phyloP scores from a whole-genome alignment of 352 stramenopile species.

The Phytopythium mirpurense region DNA sequence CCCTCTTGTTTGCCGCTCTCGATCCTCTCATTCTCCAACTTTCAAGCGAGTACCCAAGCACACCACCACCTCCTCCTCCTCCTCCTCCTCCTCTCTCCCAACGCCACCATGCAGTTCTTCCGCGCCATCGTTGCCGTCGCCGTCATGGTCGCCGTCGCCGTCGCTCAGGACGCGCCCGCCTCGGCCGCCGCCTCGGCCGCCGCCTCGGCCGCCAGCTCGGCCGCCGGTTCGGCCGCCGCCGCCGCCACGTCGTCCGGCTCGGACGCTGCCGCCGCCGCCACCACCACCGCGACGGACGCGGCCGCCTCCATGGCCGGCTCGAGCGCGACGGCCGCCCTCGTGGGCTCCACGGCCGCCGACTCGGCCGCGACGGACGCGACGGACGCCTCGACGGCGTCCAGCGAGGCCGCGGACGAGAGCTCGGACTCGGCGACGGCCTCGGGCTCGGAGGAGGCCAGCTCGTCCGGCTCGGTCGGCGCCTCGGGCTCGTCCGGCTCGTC shows the following conservation, averaged over 20 bases:
- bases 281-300: background rate
- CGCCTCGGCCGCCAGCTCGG: background rate
- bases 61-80: background rate
- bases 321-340: constrained; percentile 1
- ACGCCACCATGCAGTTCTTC: constrained; percentile 15
- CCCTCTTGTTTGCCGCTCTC: too few relatives aligned
- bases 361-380: constrained; percentile 3
- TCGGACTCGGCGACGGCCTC: constrained; percentile 1
- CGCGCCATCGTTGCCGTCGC: constrained; percentile 8
- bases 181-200: background rate
- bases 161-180: constrained; percentile 2
- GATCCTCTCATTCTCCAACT: constrained; percentile 18
- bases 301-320: constrained; percentile 9
- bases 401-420: background rate
- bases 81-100: background rate
- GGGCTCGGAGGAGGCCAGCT: constrained; percentile 1
- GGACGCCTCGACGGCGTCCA: background rate
- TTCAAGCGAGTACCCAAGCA: constrained; percentile 12
- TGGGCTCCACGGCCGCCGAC: constrained; percentile 7
- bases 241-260: background rate
- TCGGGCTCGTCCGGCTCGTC: constrained; percentile 14
- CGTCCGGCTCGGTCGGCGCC: constrained; percentile 1
- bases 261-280: background rate
- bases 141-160: constrained; percentile 8
- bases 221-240: constrained; percentile 5